Percentiles rank a stretch among this genome's conserved stretches.
phyloP scores from a whole-genome alignment of 129 eudicot species.

The Tanacetum coccineum region DNA sequence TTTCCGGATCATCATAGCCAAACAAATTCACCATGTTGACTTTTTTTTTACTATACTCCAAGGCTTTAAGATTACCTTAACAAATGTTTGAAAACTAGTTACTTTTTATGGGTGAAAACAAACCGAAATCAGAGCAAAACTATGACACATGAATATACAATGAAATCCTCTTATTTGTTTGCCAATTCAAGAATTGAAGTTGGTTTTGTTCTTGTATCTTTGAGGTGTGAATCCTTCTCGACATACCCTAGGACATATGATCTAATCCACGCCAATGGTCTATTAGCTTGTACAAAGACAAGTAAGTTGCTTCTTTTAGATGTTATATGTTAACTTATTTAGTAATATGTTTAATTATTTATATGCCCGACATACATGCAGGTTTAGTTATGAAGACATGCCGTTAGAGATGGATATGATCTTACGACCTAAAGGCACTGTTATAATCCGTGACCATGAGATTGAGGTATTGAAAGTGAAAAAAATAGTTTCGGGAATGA shows the following conservation, averaged over 20 bases:
- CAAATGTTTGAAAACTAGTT: no score
- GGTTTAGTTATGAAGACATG: slow-evolving; percentile 49
- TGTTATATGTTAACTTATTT: neutral
- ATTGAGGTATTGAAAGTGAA: slow-evolving; percentile 48
- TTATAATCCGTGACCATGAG: slow-evolving; percentile 55
- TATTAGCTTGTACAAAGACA: slow-evolving; percentile 55
- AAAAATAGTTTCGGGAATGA: slow-evolving; percentile 54
- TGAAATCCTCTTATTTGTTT: slow-evolving; percentile 1
- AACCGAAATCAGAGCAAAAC: no score
- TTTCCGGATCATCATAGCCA: no score
- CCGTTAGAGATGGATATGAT: slow-evolving; percentile 74
- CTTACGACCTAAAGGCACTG: slow-evolving; percentile 72
- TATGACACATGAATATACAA: neutral
- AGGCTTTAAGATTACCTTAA: neutral
- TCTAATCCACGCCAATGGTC: slow-evolving; percentile 48
- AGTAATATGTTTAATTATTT: neutral
- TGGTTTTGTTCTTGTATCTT: slow-evolving; percentile 1
- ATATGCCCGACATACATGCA: neutral
- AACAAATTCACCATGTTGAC: slow-evolving; percentile 1
- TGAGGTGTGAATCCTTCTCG: slow-evolving; percentile 66
- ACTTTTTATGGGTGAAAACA: neutral
- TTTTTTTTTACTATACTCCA: neutral
- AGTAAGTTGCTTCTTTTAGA: slow-evolving; percentile 31
- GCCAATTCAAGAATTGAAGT: neutral
- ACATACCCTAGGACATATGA: slow-evolving; percentile 64